Conservation (phyloP, 352 stramenopile species). For the Phytophthora idaei region DNA sequence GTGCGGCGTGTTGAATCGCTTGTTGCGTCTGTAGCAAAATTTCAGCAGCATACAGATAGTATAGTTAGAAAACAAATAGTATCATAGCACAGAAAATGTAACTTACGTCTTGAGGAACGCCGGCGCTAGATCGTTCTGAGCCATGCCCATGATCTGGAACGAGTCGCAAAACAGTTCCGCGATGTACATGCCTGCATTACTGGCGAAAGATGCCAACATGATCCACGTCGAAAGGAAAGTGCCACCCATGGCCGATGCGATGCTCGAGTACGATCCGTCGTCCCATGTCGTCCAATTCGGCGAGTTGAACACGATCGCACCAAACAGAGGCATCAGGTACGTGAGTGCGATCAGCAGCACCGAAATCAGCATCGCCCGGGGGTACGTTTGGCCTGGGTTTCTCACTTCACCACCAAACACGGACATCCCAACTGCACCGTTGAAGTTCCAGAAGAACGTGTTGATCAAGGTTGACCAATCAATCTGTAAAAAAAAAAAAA, state of each 20-base stretch:
- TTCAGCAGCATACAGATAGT: too few relatives aligned
- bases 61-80: neutral
- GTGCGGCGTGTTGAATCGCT: constrained; percentile 61
- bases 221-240: constrained; percentile 91
- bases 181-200: constrained; percentile 93
- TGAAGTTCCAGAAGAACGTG: constrained; percentile 97
- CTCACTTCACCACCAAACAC: constrained; percentile 91
- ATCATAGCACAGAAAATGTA: neutral
- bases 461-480: constrained; percentile 87
- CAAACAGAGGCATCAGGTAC: constrained; percentile 91
- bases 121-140: constrained; percentile 86
- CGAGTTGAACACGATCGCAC: constrained; percentile 68
- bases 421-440: constrained; percentile 89
- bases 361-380: constrained; percentile 80
- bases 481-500: constrained; percentile 13
- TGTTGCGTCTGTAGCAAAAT: constrained; percentile 42
- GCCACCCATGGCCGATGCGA: constrained; percentile 85
- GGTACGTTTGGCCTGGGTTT: constrained; percentile 81
- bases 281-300: constrained; percentile 86
- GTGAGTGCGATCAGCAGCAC: constrained; percentile 82
- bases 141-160: constrained; percentile 87
- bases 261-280: constrained; percentile 90
- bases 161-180: constrained; percentile 92
- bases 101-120: constrained; percentile 81
- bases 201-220: constrained; percentile 89